Percentiles rank a stretch among this genome's conserved stretches.
Evolutionary conservation across 2,329 filamentous ascomycete genomes (phyloP).

Genomic region (Chalara sp.): DNA sequence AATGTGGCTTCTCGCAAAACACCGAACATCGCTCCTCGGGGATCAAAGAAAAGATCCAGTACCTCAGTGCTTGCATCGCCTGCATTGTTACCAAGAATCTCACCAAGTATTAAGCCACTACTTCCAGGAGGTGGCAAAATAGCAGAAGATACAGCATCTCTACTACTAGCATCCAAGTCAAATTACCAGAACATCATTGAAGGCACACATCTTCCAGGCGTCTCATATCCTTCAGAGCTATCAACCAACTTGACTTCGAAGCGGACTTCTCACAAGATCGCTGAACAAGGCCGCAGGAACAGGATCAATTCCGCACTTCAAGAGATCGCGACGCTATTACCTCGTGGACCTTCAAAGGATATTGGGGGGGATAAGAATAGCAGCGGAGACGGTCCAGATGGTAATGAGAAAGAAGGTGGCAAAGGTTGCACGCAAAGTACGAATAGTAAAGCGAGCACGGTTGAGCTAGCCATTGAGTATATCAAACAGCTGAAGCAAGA

Average conservation of each 20-base stretch:
- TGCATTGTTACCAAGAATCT: slow-evolving; percentile 81
- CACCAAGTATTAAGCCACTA: slow-evolving; percentile 87
- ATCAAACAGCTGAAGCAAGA: slow-evolving; percentile 80
- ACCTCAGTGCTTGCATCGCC: slow-evolving; percentile 76
- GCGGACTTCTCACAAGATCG: slow-evolving; percentile 94
- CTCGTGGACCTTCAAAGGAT: slow-evolving; percentile 41
- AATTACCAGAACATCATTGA: slow-evolving; percentile 98
- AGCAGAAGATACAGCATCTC: slow-evolving; percentile 55
- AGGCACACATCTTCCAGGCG: slow-evolving; percentile 82
- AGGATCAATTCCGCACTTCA: slow-evolving; percentile 91
- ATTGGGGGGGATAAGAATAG: slow-evolving; percentile 29
- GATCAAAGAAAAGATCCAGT: slow-evolving; percentile 63
- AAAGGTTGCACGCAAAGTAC: slow-evolving; percentile 44
- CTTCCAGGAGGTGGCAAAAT: slow-evolving; percentile 57
- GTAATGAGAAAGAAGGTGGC: slow-evolving; percentile 39
- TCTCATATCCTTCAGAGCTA: slow-evolving; percentile 83
- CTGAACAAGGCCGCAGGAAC: slow-evolving; percentile 91
- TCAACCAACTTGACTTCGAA: slow-evolving; percentile 94
- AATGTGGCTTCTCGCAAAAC: slow-evolving; percentile 40
- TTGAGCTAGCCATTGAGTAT: slow-evolving; percentile 95
- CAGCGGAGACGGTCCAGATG: slow-evolving; percentile 36
- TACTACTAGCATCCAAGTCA: slow-evolving; percentile 85
- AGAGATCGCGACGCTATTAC: slow-evolving; percentile 84
- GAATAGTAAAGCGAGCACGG: slow-evolving; percentile 91
- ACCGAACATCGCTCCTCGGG: slow-evolving; percentile 45